Percentiles rank a stretch among this genome's conserved stretches.
phyloP scores from a whole-genome alignment of 805 yeast species.

The Metschnikowia proteae region DNA sequence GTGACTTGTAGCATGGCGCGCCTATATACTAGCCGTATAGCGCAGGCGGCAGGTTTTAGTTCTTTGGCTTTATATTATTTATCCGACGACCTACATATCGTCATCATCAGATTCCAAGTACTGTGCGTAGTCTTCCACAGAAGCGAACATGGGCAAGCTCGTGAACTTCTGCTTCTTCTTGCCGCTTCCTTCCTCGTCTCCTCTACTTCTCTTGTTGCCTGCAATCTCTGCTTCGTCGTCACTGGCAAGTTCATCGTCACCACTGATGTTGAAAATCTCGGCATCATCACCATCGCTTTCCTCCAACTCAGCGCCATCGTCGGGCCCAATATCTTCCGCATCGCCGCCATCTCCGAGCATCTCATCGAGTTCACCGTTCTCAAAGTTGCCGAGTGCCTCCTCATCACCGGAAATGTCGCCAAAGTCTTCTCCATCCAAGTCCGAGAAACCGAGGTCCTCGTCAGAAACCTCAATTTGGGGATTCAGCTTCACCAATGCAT shows the following conservation, averaged over 20 bases:
- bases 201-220: constrained; percentile 26
- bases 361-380: constrained; percentile 27
- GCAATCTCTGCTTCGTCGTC: constrained; percentile 16
- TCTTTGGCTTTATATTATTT: background rate
- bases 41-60: no score
- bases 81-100: background rate
- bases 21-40: background rate
- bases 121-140: constrained; percentile 81
- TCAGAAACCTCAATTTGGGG: constrained; percentile 59
- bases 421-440: constrained; percentile 45
- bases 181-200: constrained; percentile 26
- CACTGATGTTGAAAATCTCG: background rate
- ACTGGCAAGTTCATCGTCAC: constrained; percentile 9
- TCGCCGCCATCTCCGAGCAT: constrained; percentile 20
- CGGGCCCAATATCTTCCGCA: constrained; percentile 14
- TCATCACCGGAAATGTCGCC: constrained; percentile 21
- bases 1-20: background rate
- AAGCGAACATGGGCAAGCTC: constrained; percentile 79
- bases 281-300: constrained; percentile 13
- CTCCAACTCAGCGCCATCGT: constrained; percentile 29
- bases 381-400: constrained; percentile 13
- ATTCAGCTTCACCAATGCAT: constrained; percentile 68
- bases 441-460: constrained; percentile 30
- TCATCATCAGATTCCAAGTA: constrained; percentile 66
- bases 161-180: constrained; percentile 56